Evolutionary conservation across 306 rosid genomes (phyloP).

Genomic region (Cotoneaster glaucophyllus): DNA sequence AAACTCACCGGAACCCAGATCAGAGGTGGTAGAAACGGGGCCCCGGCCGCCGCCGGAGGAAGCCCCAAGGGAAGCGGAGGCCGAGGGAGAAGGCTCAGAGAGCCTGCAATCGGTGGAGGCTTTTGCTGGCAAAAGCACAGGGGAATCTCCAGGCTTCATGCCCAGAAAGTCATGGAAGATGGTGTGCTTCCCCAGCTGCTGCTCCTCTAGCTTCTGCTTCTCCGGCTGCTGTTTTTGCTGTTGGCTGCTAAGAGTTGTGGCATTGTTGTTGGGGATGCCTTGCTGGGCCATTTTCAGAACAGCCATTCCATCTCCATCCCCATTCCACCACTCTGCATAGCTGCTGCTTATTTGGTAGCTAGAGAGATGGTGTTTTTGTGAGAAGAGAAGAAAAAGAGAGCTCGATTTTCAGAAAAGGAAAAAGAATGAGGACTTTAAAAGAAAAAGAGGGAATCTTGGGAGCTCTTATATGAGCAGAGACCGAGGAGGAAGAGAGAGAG

Average conservation of each 20-base stretch:
- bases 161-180: conserved; percentile 84
- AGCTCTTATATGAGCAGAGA: neutral
- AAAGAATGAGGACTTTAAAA: neutral
- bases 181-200: conserved; percentile 32
- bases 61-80: conserved; percentile 46
- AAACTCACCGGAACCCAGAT: conserved; percentile 68
- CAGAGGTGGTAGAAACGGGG: conserved; percentile 73
- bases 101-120: conserved; percentile 35
- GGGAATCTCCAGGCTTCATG: conserved; percentile 47
- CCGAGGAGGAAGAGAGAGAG: conserved; percentile 3
- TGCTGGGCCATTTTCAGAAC: conserved; percentile 57
- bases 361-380: neutral
- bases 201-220: conserved; percentile 13
- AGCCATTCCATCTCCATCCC: conserved; percentile 35
- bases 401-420: conserved; percentile 39
- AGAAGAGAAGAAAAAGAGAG: conserved; percentile 19
- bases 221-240: conserved; percentile 23
- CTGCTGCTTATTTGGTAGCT: neutral
- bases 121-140: conserved; percentile 26
- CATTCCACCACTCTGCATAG: conserved; percentile 25
- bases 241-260: conserved; percentile 1
- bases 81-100: conserved; percentile 39
- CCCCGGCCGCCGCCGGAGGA: conserved; percentile 61
- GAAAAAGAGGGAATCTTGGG: conserved; percentile 16
- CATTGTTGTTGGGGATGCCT: conserved; percentile 40